These are phyloP conservation scores for Rhodotorula sp. DNA, from an alignment of 1,284 basidiomycete genomes.

Conservation along the genomic window DNA sequence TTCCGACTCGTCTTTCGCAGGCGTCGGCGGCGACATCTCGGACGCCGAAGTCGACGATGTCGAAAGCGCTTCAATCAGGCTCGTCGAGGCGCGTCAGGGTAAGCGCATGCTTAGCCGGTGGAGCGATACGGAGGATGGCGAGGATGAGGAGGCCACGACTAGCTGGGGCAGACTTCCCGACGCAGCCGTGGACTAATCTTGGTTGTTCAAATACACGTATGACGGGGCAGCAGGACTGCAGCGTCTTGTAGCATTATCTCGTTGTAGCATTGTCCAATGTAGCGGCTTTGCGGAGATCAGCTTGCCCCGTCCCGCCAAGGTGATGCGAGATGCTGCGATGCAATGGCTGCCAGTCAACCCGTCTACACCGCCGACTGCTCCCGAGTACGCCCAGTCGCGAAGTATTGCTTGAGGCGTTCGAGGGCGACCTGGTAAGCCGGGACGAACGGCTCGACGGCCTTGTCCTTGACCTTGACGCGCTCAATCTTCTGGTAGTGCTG, in stretches of 20 bases:
- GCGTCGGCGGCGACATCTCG: neutral
- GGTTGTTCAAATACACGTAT: neutral
- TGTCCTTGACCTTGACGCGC: constrained; percentile 65
- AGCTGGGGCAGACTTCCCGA: neutral
- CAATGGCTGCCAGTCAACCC: neutral
- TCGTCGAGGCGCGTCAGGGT: neutral
- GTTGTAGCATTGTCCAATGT: neutral
- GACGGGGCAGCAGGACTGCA: neutral
- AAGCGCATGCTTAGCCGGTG: neutral
- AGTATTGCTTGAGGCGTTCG: constrained; percentile 14
- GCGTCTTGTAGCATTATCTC: neutral
- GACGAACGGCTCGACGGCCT: constrained; percentile 60
- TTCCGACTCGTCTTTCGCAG: neutral
- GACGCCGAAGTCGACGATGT: neutral
- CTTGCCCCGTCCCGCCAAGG: neutral
- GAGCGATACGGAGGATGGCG: constrained; percentile 9
- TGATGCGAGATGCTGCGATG: neutral
- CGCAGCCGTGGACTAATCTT: neutral
- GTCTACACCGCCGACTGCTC: neutral
- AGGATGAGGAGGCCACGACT: neutral
- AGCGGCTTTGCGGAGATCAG: neutral
- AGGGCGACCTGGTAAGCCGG: constrained; percentile 56
- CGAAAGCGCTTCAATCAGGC: neutral
- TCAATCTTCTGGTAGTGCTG: constrained; percentile 71
- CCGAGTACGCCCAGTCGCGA: constrained; percentile 15